These are phyloP conservation scores for Beverwykella pulmonaria DNA, from an alignment of 495 filamentous ascomycete genomes.

Conservation along the genomic window DNA sequence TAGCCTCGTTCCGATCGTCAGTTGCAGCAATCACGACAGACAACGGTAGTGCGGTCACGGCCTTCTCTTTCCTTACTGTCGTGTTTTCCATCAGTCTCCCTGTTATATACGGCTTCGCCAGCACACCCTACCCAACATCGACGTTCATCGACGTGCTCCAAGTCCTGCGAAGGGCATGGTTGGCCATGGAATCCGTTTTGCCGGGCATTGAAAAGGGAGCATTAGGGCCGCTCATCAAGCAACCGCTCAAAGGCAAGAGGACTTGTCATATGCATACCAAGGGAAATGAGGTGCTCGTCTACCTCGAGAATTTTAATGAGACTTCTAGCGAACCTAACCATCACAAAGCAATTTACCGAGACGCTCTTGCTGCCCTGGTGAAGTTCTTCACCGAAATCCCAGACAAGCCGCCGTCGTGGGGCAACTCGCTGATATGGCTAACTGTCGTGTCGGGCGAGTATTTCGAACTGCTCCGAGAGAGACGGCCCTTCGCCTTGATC, in stretches of 20 bases:
- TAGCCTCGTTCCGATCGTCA: constrained; percentile 8
- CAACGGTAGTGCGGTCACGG: constrained; percentile 14
- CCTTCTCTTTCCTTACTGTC: constrained; percentile 14
- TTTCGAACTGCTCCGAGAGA: constrained; percentile 1
- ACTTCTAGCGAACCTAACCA: not conserved
- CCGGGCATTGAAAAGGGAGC: constrained; percentile 1
- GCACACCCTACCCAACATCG: not conserved
- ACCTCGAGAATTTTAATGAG: not conserved
- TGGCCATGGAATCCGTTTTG: constrained; percentile 3
- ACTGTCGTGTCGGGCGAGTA: not conserved
- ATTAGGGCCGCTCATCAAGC: not conserved
- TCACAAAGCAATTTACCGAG: constrained; percentile 7
- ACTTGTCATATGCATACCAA: constrained; percentile 10
- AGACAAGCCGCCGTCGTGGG: constrained; percentile 3
- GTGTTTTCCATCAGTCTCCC: constrained; percentile 10
- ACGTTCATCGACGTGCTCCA: constrained; percentile 10
- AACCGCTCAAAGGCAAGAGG: not conserved
- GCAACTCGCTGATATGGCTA: constrained; percentile 5
- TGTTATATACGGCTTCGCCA: constrained; percentile 1
- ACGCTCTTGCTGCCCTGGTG: not conserved
- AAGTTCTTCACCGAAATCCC: not conserved
- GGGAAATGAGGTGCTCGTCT: not conserved
- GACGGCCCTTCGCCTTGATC: constrained; percentile 6
- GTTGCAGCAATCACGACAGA: not conserved
- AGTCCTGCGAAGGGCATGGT: constrained; percentile 14